phyloP scores from a whole-genome alignment of 2,329 filamentous ascomycete genomes.

The Epichloe coenophiala region DNA sequence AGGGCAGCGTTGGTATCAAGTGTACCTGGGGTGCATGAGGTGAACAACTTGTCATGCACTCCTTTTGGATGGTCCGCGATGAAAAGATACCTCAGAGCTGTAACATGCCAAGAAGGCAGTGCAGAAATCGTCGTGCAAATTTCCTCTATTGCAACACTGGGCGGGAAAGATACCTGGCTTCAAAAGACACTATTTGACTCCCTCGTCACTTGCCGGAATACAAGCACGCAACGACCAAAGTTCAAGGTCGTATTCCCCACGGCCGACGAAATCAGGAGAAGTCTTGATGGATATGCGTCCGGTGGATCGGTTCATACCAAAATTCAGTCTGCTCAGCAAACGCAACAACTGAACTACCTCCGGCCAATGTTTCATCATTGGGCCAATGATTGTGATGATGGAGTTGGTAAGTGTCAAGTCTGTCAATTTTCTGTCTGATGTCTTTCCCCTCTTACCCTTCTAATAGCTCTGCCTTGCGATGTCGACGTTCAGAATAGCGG shows the following conservation, averaged over 20 bases:
- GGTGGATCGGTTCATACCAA: slow-evolving; percentile 76
- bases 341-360: slow-evolving; percentile 61
- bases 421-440: background rate
- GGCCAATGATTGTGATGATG: slow-evolving; percentile 44
- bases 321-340: slow-evolving; percentile 53
- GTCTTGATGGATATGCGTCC: slow-evolving; percentile 64
- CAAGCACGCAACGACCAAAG: slow-evolving; percentile 23
- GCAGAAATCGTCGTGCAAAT: slow-evolving; percentile 49
- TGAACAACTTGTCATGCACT: slow-evolving; percentile 33
- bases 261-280: slow-evolving; percentile 60
- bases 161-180: slow-evolving; percentile 58
- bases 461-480: slow-evolving; percentile 15
- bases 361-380: slow-evolving; percentile 61
- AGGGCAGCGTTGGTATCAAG: slow-evolving; percentile 65
- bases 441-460: background rate
- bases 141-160: slow-evolving; percentile 73
- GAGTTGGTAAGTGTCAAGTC: slow-evolving; percentile 9
- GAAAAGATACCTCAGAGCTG: slow-evolving; percentile 39
- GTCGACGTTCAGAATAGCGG: slow-evolving; percentile 34
- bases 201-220: slow-evolving; percentile 22
- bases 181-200: slow-evolving; percentile 46
- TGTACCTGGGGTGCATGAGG: slow-evolving; percentile 53
- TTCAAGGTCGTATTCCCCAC: slow-evolving; percentile 74
- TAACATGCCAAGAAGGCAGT: slow-evolving; percentile 31
- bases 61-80: slow-evolving; percentile 69